phyloP scores from a whole-genome alignment of 495 filamentous ascomycete species.

The Annulohypoxylon bovei region DNA sequence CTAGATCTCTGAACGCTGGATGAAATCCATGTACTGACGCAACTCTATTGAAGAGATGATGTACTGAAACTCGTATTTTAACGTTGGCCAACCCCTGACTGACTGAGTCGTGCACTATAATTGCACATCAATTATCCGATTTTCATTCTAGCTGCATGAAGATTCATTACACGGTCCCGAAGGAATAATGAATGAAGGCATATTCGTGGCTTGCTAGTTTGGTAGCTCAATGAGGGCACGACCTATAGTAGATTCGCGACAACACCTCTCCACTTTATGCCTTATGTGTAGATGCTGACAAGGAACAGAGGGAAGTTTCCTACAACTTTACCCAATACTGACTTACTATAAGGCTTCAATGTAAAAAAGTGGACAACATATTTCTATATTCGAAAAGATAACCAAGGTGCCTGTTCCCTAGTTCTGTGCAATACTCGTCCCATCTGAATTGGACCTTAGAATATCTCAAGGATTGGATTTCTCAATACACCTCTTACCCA shows the following conservation, averaged over 20 bases:
- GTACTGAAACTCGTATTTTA: constrained; percentile 34
- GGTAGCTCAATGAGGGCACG: too few relatives aligned
- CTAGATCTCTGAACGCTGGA: neutral
- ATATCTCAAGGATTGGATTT: neutral
- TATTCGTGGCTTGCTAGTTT: too few relatives aligned
- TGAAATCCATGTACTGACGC: constrained; percentile 20
- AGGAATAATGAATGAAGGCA: too few relatives aligned
- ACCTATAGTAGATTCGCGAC: too few relatives aligned
- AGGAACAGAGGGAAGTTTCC: too few relatives aligned
- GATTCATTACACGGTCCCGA: neutral
- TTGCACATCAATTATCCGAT: neutral
- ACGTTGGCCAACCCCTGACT: constrained; percentile 21
- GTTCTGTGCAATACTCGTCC: too few relatives aligned
- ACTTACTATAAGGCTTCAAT: neutral
- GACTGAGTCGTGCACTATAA: constrained; percentile 4
- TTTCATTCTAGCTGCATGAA: neutral
- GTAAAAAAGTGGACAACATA: too few relatives aligned
- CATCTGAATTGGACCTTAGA: neutral
- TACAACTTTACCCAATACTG: too few relatives aligned
- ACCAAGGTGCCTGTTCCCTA: too few relatives aligned
- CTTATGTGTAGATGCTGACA: too few relatives aligned
- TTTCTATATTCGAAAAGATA: too few relatives aligned
- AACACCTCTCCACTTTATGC: too few relatives aligned
- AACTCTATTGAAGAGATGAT: constrained; percentile 27
- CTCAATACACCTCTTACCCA: neutral